Evolutionary conservation across 1,284 basidiomycete genomes (phyloP), one percentile per base, ranked within the genome.

Genomic region (Pulveroboletus ridleyi): DNA sequence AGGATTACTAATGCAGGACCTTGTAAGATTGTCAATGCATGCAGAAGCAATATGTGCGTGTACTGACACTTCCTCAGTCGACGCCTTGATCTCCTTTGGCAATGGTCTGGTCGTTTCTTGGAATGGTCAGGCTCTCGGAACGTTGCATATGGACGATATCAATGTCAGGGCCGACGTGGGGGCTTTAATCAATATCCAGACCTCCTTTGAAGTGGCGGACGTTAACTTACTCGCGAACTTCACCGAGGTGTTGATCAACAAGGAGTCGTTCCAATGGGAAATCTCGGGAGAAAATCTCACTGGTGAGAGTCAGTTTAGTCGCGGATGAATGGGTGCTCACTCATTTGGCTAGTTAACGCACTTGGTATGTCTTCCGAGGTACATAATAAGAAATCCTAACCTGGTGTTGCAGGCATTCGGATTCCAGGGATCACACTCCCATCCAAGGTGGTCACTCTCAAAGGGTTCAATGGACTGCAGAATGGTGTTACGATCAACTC

Each of bases 211-310:
- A 39, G 87, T 94, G 9, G 83, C 85, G 2, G 84, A 90, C 69
- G 83, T 89, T 22, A 81, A 77, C 56, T 84, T 85, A 64, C 77
- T 94, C 63, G 84, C 89, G 35, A 83, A 84, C 44, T 94, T 94
- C 73, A 92, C 92, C 1, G 87, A 86, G 80, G 78, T 79, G n/a
- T 77, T 93, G 62, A 80, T 94, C 10, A 91, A 86, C 1, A 78
- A 88, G 67, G 87, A 89, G 69, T 85, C 84, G 17, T 94, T 94
- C 72, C 84, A 88, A 23, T 94, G 92, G 91, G 82, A 84, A 42
- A 92, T 94, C 68, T 82, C 85, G 20, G 89, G 86, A n/a, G 81
- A 88, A 49, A 89, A 90, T 70, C 74, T 94, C 49, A 85, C 83
- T 49, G 88, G 89, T 82, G 68, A 68, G 79, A 64, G 20, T 56